Base-by-base conservation (phyloP, 2,329 filamentous ascomycete genomes). In the Taxawa tesnikishii region DNA sequence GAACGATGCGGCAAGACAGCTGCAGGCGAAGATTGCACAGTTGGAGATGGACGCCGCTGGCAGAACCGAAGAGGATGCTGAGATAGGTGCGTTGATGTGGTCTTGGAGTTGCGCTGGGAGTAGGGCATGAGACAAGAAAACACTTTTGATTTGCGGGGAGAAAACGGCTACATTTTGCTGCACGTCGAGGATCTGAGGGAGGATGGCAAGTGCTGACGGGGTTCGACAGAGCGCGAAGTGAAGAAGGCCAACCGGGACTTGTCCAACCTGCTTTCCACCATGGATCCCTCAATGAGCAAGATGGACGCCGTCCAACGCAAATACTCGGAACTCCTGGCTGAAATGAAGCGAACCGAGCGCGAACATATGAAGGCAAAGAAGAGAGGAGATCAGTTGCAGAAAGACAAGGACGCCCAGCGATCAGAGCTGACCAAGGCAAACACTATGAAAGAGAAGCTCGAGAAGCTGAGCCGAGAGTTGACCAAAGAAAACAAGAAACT, bases 401-500 rank as follows among this genome's bases (percentile, higher is more conserved):
- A 96, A 55, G 90, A 98, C 49, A 92, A 93, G 56, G 90, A 98
- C 53, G 77, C 83, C 44, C 80, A 81, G 36, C 76, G 85, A 46
- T 81, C 79, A 28, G 90, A 98, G 54, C 67, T 94, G 34, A 88
- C 76, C 60, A 94, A 94, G 60, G 88, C 87, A 14, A 78, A 82
- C 13, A 81, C 79, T 1, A 74, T 96, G 52, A 94, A 93, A 56
- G 87, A 96, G 55, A 96, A 96, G 60, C 66, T 98, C 28, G 90
- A 98, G 59, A 98, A 96, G 54, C 67, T 98, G 18, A 94, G 87
- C 48, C 70, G 90, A 35, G 90, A 98, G 56, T 69, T 98, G 34
- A 90, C 92, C 38, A 82, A 88, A 48, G 90, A 98, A 52, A 98
- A 98, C 57, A 96, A 96, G 60, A 92, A 93, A 61, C 75, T 98